Evolutionary conservation across 1,139 yeast species (phyloP).

Genomic region (Saccharomyces hybrid): DNA sequence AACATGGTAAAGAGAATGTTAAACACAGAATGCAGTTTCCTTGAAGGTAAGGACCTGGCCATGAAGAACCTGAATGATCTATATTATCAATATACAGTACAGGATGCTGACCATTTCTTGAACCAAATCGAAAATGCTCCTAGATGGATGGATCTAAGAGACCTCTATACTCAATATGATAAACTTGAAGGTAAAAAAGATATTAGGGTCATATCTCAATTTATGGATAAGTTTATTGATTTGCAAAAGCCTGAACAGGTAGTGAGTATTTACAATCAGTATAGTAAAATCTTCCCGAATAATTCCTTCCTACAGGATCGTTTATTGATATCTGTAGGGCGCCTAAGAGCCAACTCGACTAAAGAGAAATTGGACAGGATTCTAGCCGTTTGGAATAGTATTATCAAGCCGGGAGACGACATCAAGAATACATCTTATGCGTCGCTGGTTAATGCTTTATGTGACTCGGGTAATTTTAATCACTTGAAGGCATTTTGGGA

Average conservation of each 20-base stretch:
- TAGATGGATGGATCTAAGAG: background rate
- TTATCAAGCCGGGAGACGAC: conserved; percentile 15
- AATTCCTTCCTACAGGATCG: conserved; percentile 12
- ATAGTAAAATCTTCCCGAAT: conserved; percentile 11
- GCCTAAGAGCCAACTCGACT: conserved; percentile 11
- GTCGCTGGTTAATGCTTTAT: conserved; percentile 21
- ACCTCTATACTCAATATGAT: background rate
- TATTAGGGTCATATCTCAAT: conserved; percentile 4
- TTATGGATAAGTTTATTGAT: conserved; percentile 20
- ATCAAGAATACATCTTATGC: conserved; percentile 21
- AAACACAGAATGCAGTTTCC: conserved; percentile 3
- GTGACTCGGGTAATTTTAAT: conserved; percentile 12
- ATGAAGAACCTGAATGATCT: background rate
- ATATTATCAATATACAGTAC: background rate
- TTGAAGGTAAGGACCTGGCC: conserved; percentile 4
- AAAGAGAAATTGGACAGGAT: conserved; percentile 18
- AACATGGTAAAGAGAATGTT: conserved; percentile 8
- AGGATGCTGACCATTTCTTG: background rate
- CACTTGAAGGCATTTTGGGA: conserved; percentile 21
- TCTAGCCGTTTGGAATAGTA: conserved; percentile 30
- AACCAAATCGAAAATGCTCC: background rate
- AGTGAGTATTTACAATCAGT: conserved; percentile 18
- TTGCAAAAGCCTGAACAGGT: conserved; percentile 18
- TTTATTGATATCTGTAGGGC: conserved; percentile 22
- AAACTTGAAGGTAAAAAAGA: background rate